Evolutionary conservation across 2,329 filamentous ascomycete species (phyloP), one percentile per base, ranked within the genome.

Genomic region (Cordyceps cicadae): DNA sequence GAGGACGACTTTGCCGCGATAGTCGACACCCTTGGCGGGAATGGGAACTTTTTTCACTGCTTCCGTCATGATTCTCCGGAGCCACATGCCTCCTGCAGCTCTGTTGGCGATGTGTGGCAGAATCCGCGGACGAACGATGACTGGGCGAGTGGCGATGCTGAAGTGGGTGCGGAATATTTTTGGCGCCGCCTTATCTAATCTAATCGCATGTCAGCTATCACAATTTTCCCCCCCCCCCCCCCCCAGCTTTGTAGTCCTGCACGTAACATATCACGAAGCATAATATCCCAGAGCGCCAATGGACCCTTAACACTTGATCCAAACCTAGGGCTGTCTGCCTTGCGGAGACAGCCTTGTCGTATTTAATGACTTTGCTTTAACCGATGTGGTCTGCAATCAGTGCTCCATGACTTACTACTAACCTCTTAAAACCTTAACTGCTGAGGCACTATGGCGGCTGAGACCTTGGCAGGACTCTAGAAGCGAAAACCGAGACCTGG

Each of bases 1-100:
- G 64, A 99, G 87, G 50, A 97, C 94, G 65, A 97, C 77, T 75
- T 95, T 97, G 75, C 89, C 89, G 67, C 93, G 85, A 76, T 97
- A 97, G 78, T 97, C 92, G 69, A 96, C 92, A 56, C 93, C 93
- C 73, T 88, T 89, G 63, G 81, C 83, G 65, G 93, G 93, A 66
- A 97, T 96, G 56, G 91, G 87, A 43, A 96, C 89, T 70, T 80
- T 85, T 71, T 88, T 87, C 63, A 78, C 68, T 67, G 77, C 75
- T 60, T 80, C 73, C 68, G 81, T 78, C 84, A 88, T 89, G 71
- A 75, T 78, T 73, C 77, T 74, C 73, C 76, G 77, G 55, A 80
- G 55, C 21, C 70, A 61, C 70, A 77, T 75, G 55, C 63, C 69
- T 43, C 56, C 56, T 12, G 3, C n/a, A 24, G 24, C 39, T 34